Conservation (phyloP, 345 rosid genomes). For the Rhodomyrtus tomentosa region DNA sequence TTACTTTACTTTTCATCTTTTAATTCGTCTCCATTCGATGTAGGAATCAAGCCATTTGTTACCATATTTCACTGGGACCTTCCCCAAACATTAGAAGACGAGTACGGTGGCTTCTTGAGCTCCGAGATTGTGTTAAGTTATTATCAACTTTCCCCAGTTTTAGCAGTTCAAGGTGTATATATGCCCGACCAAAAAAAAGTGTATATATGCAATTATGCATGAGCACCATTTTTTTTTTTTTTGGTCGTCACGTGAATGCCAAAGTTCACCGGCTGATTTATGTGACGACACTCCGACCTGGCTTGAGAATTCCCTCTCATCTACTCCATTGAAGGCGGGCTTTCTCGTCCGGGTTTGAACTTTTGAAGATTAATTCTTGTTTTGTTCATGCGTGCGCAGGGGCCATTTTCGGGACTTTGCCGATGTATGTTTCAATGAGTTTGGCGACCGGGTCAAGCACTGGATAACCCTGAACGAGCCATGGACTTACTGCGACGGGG, state of each 20-base stretch:
- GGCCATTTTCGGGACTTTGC: constrained; percentile 22
- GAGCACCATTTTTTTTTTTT: no score
- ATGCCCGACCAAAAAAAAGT: no score
- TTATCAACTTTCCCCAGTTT: no score
- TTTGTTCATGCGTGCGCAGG: background rate
- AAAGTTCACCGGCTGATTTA: no score
- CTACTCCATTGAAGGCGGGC: background rate
- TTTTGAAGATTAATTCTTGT: background rate
- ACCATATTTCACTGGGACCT: constrained; percentile 41
- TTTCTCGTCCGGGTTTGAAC: background rate
- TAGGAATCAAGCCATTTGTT: constrained; percentile 28
- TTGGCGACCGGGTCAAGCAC: constrained; percentile 34
- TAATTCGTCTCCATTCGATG: background rate
- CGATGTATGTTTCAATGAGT: constrained; percentile 21
- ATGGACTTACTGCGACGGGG: background rate
- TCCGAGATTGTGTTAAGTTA: constrained; percentile 27
- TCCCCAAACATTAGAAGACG: constrained; percentile 34
- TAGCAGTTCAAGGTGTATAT: no score
- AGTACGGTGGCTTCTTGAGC: constrained; percentile 31
- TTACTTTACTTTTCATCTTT: background rate
- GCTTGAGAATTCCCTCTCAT: no score
- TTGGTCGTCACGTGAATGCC: no score
- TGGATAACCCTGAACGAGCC: constrained; percentile 54
- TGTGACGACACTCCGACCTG: background rate
- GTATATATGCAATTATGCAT: no score